Evolutionary conservation across 345 rosid species (phyloP).

Genomic region (Populus alba): DNA sequence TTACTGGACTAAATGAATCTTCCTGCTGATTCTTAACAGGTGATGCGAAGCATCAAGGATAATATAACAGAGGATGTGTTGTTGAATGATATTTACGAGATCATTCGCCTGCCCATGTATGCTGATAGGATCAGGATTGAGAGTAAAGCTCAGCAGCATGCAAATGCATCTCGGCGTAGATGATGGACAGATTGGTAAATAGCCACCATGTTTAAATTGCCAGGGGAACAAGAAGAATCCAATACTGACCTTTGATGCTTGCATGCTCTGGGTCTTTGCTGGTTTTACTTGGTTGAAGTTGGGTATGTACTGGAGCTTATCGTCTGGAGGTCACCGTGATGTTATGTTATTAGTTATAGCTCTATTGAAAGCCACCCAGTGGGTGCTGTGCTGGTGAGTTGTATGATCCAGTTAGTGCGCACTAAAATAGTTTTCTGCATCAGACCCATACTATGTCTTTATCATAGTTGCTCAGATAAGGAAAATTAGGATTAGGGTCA

Average conservation of each 20-base stretch:
- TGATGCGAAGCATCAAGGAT: constrained; percentile 90
- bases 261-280: background rate
- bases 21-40: constrained; percentile 44
- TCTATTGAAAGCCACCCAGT: constrained; percentile 6
- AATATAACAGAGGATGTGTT: constrained; percentile 90
- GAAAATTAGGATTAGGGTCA: constrained; percentile 40
- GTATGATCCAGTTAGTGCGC: constrained; percentile 32
- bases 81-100: constrained; percentile 76
- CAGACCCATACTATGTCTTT: constrained; percentile 21
- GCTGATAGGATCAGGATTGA: constrained; percentile 79
- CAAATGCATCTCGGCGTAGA: constrained; percentile 51
- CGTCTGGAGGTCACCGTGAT: constrained; percentile 18
- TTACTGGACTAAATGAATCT: background rate
- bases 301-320: constrained; percentile 1
- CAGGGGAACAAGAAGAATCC: background rate
- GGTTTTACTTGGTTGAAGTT: constrained; percentile 1
- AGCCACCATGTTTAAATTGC: background rate
- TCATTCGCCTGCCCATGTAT: constrained; percentile 86
- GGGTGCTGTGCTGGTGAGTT: constrained; percentile 36
- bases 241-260: background rate
- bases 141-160: constrained; percentile 56
- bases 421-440: constrained; percentile 12
- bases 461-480: constrained; percentile 22
- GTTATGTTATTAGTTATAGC: constrained; percentile 33
- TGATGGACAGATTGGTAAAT: constrained; percentile 9